These are phyloP conservation scores for Urochloa ruziziensis DNA, from an alignment of 176 grass and related monocot genomes.

Conservation along the genomic window DNA sequence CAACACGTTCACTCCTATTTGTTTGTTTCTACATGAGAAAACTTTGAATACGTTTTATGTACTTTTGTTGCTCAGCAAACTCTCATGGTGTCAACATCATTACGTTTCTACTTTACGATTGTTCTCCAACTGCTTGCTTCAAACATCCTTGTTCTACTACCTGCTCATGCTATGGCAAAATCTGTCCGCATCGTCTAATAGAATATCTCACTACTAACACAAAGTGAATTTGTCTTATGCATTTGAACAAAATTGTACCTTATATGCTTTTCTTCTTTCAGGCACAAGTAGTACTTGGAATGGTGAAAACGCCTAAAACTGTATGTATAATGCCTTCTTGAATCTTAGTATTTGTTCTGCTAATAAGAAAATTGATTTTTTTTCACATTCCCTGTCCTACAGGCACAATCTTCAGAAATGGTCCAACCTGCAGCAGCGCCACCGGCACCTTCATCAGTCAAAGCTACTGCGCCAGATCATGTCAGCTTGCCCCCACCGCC, in stretches of 20 bases:
- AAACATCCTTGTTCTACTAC: background rate
- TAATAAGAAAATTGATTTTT: constrained; percentile 13
- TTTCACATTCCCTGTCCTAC: constrained; percentile 41
- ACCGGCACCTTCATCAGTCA: constrained; percentile 33
- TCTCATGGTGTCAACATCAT: background rate
- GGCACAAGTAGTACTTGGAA: constrained; percentile 96
- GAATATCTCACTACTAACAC: background rate
- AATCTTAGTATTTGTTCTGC: constrained; percentile 3
- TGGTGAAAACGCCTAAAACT: constrained; percentile 84
- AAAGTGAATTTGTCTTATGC: background rate
- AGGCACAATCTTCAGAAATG: constrained; percentile 45
- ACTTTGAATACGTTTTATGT: background rate
- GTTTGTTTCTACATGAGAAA: background rate
- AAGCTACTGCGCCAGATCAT: constrained; percentile 42
- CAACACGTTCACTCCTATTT: background rate
- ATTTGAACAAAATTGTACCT: background rate
- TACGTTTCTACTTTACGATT: background rate
- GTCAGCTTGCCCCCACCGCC: constrained; percentile 38
- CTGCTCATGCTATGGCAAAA: background rate
- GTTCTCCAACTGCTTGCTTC: constrained; percentile 10
- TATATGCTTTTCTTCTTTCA: constrained; percentile 41
- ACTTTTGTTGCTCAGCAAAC: background rate
- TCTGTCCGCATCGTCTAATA: background rate
- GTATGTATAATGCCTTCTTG: constrained; percentile 45
- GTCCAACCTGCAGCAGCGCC: constrained; percentile 36